Evolutionary conservation across 2,329 filamentous ascomycete species (phyloP).

Genomic region (Huntiella decipiens): DNA sequence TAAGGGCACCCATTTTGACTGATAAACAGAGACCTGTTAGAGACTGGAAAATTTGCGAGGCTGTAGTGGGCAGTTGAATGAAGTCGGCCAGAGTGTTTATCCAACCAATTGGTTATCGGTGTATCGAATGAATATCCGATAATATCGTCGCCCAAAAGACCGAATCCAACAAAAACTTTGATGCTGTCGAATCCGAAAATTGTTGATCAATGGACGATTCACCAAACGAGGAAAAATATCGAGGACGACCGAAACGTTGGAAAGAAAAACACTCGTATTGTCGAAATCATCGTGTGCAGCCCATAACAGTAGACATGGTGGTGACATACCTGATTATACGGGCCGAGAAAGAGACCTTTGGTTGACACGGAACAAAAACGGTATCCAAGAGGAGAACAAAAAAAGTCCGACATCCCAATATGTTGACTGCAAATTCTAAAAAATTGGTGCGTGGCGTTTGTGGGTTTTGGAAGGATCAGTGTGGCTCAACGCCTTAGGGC

Average conservation of each 20-base stretch:
- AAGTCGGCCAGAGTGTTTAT: not conserved
- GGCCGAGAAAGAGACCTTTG: conserved; percentile 10
- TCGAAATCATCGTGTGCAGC: too few relatives aligned
- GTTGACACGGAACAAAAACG: conserved; percentile 10
- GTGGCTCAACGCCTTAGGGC: conserved; percentile 10
- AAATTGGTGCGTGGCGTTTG: conserved; percentile 11
- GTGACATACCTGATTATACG: conserved; percentile 11
- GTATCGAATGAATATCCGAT: not conserved
- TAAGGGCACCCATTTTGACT: conserved; percentile 96
- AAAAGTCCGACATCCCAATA: conserved; percentile 7
- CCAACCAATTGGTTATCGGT: not conserved
- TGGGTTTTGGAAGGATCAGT: conserved; percentile 4
- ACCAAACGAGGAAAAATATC: not conserved
- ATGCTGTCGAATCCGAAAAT: not conserved
- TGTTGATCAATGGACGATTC: not conserved
- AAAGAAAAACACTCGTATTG: not conserved
- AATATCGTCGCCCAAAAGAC: not conserved
- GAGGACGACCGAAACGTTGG: not conserved
- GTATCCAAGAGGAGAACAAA: conserved; percentile 5
- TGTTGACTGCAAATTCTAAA: conserved; percentile 7
- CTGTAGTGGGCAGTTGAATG: not conserved
- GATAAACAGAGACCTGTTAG: conserved; percentile 12
- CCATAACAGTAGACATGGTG: not conserved
- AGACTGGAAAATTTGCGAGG: not conserved
- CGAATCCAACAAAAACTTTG: not conserved